Evolutionary conservation across 768 basidiomycete species (phyloP), one percentile per base, ranked within the genome.

Genomic region (Mycena metata): DNA sequence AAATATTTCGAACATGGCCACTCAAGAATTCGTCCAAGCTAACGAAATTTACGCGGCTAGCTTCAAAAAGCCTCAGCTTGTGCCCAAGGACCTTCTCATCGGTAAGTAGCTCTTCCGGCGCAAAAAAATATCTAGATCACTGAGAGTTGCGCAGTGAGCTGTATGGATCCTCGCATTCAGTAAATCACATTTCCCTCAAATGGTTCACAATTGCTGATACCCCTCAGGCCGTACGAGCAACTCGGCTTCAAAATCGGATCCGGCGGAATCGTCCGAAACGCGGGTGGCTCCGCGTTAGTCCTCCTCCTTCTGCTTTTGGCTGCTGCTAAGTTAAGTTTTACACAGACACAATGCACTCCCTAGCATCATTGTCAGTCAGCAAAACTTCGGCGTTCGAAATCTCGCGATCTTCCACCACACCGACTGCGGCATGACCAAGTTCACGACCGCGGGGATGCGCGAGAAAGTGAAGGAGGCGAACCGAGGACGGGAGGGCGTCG

Each of bases 161-260:
- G 86, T 77, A 87, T 87, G 86, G 87, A 88, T 71, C 85, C 86
- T 45, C 83, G 87, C 43, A 76, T 88, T 65, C 80, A 87, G 84
- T 86, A 67, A 70, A 0, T 23, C 19, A 26, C 19, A 3, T 12
- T 12, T 13, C 24, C n/a, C 13, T 57, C 24, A 4, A 30, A 8
- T 42, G 30, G 15, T 11, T 33, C 5, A n/a, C 39, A 10, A 15
- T 5, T 39, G 9, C 15, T 39, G 39, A 12, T 13, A 33, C 26
- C 39, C 30, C n/a, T 23, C 64, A 85, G 84, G 67, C 82, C 83
- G 19, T 81, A 80, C 26, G 80, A 80, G 2, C 77, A 81, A 41
- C 79, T 86, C 15, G 86, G 85, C 15, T 73, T 86, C 61, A 76
- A 83, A n/a, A 79, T 83, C 35, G 86, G 87, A 21, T 86, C 86